phyloP scores from a whole-genome alignment of 108 stramenopile genomes.

The Nitzschia palea region DNA sequence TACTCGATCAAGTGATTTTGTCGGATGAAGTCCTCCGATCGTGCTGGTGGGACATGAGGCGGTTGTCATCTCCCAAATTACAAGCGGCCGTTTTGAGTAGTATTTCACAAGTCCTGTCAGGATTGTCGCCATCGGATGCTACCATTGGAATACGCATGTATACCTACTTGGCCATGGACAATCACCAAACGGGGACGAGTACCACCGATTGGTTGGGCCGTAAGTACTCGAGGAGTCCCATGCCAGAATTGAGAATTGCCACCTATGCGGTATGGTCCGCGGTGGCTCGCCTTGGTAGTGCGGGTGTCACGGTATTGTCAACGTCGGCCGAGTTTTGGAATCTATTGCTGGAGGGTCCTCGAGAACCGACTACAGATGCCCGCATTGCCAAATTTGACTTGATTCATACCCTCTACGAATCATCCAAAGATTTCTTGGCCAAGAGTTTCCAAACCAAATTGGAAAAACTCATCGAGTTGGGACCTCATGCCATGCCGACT shows the following conservation, averaged over 20 bases:
- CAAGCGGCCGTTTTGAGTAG: slow-evolving; percentile 28
- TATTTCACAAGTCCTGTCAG: slow-evolving; percentile 12
- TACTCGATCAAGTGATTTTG: background rate
- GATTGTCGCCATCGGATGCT: background rate
- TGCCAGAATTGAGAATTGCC: slow-evolving; percentile 25
- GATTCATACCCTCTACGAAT: slow-evolving; percentile 4
- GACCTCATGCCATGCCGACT: slow-evolving; percentile 23
- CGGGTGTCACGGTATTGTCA: background rate
- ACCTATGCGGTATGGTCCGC: slow-evolving; percentile 18
- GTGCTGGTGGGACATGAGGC: slow-evolving; percentile 32
- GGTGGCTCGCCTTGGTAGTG: background rate
- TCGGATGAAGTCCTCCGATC: slow-evolving; percentile 8
- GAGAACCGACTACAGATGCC: slow-evolving; percentile 12
- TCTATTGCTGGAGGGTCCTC: background rate
- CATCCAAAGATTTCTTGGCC: slow-evolving; percentile 8
- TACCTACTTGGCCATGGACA: slow-evolving; percentile 14
- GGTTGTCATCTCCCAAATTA: slow-evolving; percentile 22
- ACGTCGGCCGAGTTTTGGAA: background rate
- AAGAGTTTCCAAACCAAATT: slow-evolving; percentile 12
- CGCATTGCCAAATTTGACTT: slow-evolving; percentile 25
- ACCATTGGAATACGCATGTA: slow-evolving; percentile 3
- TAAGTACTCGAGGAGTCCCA: slow-evolving; percentile 19
- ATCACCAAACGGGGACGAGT: background rate
- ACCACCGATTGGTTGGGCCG: slow-evolving; percentile 22
- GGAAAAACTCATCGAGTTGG: slow-evolving; percentile 1